Conservation (phyloP, 352 stramenopile species). For the Globisporangium iwayamae region DNA sequence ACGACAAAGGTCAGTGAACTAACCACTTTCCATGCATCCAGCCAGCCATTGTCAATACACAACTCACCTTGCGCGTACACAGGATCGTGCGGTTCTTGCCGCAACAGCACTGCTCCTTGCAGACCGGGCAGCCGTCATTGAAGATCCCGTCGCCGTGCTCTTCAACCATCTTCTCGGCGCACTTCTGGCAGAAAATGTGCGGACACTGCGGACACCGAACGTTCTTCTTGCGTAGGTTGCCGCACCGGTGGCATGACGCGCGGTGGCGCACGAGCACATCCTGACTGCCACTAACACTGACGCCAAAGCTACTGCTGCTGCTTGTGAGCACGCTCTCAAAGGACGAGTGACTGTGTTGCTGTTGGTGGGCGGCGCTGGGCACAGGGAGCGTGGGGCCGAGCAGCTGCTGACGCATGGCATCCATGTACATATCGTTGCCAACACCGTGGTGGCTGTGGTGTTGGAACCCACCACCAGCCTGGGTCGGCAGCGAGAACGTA, state of each 20-base stretch:
- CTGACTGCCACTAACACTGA: neutral
- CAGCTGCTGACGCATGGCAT: constrained; percentile 19
- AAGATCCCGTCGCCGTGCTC: constrained; percentile 81
- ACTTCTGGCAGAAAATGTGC: constrained; percentile 89
- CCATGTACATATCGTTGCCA: constrained; percentile 17
- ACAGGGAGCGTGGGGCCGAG: constrained; percentile 8
- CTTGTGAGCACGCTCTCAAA: neutral
- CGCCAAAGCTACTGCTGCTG: constrained; percentile 2
- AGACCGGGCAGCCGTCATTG: constrained; percentile 76
- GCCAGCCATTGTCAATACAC: neutral
- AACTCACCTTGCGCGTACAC: constrained; percentile 59
- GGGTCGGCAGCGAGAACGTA: constrained; percentile 17
- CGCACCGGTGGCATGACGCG: constrained; percentile 84
- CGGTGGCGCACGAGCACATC: constrained; percentile 65
- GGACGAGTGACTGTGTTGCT: neutral
- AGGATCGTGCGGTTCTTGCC: constrained; percentile 76
- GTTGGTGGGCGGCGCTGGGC: neutral
- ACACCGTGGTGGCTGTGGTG: neutral
- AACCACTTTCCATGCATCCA: neutral
- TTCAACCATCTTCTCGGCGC: constrained; percentile 87
- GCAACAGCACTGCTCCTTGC: constrained; percentile 86
- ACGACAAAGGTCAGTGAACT: neutral
- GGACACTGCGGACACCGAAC: constrained; percentile 77
- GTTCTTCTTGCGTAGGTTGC: constrained; percentile 88
- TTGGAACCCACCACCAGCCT: constrained; percentile 8